Conservation (phyloP, 148 eudicot species). For the Cornus controversa region DNA sequence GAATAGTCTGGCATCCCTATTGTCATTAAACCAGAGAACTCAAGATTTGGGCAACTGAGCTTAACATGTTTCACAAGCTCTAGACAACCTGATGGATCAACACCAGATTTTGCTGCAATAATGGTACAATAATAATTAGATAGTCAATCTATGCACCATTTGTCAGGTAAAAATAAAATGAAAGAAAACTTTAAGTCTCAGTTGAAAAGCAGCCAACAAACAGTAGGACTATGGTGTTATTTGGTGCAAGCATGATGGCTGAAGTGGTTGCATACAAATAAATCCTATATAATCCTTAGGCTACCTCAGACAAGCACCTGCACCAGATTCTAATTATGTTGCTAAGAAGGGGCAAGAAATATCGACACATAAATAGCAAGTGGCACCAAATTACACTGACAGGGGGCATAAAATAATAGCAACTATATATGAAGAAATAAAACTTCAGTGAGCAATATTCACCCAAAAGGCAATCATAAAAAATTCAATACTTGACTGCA, state of each 20-base stretch:
- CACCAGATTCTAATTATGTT: background rate
- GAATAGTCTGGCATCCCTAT: conserved; percentile 96
- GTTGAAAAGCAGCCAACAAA: conserved; percentile 8
- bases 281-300: background rate
- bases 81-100: conserved; percentile 74
- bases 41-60: conserved; percentile 67
- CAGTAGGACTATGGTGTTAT: background rate
- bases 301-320: background rate
- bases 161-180: background rate
- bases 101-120: conserved; percentile 87
- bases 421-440: background rate
- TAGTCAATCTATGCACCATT: background rate
- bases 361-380: background rate
- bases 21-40: conserved; percentile 89
- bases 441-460: background rate
- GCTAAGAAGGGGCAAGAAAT: background rate
- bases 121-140: background rate
- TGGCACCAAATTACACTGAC: conserved; percentile 2
- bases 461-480: background rate
- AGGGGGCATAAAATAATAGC: background rate
- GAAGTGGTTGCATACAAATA: background rate
- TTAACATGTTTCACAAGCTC: conserved; percentile 83
- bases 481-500: background rate
- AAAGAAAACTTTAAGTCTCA: background rate
- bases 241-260: background rate